Conservation (phyloP, 2,329 filamentous ascomycete species). For the Myriangium duriaei region DNA sequence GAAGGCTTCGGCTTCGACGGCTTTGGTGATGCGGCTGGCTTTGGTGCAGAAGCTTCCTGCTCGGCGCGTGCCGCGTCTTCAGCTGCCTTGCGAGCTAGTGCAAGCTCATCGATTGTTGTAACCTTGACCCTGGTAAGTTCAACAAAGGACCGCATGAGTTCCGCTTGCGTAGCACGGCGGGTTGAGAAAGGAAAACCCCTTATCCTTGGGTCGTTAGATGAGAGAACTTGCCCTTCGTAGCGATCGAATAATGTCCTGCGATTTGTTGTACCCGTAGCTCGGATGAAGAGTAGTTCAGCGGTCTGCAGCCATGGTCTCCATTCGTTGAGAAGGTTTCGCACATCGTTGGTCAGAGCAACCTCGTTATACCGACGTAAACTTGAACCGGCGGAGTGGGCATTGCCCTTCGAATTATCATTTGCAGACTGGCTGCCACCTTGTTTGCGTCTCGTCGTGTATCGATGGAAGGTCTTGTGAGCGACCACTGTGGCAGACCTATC, state of each 20-base stretch:
- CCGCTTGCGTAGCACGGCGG: conserved; percentile 77
- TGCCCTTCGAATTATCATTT: conserved; percentile 86
- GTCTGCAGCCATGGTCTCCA: conserved; percentile 82
- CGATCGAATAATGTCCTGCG: conserved; percentile 78
- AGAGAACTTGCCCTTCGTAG: conserved; percentile 77
- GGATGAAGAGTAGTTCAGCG: conserved; percentile 74
- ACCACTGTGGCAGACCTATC: conserved; percentile 78
- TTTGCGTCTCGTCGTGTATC: conserved; percentile 91
- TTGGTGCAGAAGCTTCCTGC: conserved; percentile 22
- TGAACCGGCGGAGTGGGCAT: conserved; percentile 86
- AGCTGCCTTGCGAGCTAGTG: conserved; percentile 37
- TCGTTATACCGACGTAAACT: conserved; percentile 89
- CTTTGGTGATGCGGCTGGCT: conserved; percentile 21
- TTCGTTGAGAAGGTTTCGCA: conserved; percentile 64
- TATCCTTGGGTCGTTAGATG: conserved; percentile 64
- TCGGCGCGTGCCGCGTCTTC: conserved; percentile 32
- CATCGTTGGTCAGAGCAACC: conserved; percentile 75
- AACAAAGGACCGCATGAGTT: conserved; percentile 87
- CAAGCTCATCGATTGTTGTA: conserved; percentile 58
- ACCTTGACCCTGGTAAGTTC: conserved; percentile 88
- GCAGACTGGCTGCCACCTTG: conserved; percentile 92
- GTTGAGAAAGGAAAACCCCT: conserved; percentile 90
- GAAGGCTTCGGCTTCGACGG: conserved; percentile 51
- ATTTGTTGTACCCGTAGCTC: conserved; percentile 79
- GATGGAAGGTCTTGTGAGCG: conserved; percentile 94